Conservation (phyloP, 2,329 filamentous ascomycete genomes). For the Beauveria pseudobassiana region DNA sequence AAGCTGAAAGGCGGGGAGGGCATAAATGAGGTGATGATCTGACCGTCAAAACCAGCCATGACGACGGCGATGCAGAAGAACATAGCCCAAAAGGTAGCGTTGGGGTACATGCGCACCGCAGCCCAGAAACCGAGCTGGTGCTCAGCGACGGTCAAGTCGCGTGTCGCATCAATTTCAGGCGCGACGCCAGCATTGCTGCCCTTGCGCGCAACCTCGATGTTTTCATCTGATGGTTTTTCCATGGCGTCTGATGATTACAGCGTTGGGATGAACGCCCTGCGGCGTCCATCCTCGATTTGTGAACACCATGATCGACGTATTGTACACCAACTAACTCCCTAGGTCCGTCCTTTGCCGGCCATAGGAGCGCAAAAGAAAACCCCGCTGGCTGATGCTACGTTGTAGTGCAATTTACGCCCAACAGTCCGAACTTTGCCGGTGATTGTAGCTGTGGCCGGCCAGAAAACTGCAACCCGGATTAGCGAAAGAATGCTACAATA, state of each 20-base stretch:
- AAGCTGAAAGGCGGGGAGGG: slow-evolving; percentile 24
- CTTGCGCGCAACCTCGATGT: not conserved
- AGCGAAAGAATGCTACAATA: too few relatives aligned
- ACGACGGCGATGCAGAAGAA: slow-evolving; percentile 23
- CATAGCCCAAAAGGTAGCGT: slow-evolving; percentile 23
- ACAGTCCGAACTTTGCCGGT: not conserved
- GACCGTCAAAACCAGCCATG: slow-evolving; percentile 27
- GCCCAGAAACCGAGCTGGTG: slow-evolving; percentile 24
- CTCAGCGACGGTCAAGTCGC: slow-evolving; percentile 17
- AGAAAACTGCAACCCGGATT: too few relatives aligned
- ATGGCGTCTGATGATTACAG: not conserved
- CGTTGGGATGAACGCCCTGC: not conserved
- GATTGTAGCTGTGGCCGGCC: too few relatives aligned
- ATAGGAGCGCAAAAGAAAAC: not conserved
- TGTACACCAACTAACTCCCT: not conserved
- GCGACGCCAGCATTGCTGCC: not conserved
- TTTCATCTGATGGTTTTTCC: not conserved
- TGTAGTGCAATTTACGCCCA: not conserved
- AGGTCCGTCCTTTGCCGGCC: not conserved
- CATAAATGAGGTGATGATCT: slow-evolving; percentile 33
- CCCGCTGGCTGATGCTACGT: not conserved
- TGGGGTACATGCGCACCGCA: slow-evolving; percentile 29
- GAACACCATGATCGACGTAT: not conserved
- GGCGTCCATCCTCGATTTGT: not conserved
- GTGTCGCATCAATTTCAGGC: slow-evolving; percentile 17